These are phyloP conservation scores for Metschnikowia baotianmanensis DNA, from an alignment of 805 yeast genomes.

Conservation along the genomic window DNA sequence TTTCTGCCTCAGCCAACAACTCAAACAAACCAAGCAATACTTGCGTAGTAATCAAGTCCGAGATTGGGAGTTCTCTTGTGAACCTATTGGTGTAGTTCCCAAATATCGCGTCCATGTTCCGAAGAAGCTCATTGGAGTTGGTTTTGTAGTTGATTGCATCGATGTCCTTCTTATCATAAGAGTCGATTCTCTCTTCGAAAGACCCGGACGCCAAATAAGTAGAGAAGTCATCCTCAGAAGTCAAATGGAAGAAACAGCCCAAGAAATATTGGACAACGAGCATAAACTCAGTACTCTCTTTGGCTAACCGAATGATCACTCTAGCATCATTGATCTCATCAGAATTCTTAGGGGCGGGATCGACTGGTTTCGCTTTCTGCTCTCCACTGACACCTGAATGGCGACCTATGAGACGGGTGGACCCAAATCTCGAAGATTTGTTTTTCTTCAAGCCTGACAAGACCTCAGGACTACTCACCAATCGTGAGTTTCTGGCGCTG, in stretches of 20 bases:
- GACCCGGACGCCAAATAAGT: conserved; percentile 31
- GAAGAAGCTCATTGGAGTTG: conserved; percentile 46
- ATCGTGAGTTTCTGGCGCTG: conserved; percentile 11
- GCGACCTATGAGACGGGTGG: conserved; percentile 17
- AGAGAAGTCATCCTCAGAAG: conserved; percentile 27
- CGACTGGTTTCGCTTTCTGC: conserved; percentile 11
- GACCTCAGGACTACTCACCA: conserved; percentile 11
- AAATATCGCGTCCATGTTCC: conserved; percentile 48
- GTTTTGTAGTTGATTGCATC: conserved; percentile 38
- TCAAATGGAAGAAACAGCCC: conserved; percentile 41
- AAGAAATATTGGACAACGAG: conserved; percentile 39
- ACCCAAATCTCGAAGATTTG: conserved; percentile 18
- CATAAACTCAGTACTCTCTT: conserved; percentile 36
- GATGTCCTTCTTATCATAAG: conserved; percentile 29
- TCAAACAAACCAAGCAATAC: conserved; percentile 31
- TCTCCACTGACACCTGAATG: conserved; percentile 10
- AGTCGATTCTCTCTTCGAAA: conserved; percentile 26
- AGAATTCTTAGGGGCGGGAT: conserved; percentile 1
- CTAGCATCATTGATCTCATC: conserved; percentile 34
- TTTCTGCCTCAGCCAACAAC: conserved; percentile 35
- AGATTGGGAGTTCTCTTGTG: conserved; percentile 35
- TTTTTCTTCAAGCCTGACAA: conserved; percentile 12
- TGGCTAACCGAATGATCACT: conserved; percentile 33
- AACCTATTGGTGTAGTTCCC: conserved; percentile 37
- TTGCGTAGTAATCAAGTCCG: conserved; percentile 34